Evolutionary conservation across 202 grass and related monocot genomes (phyloP), one percentile per base, ranked within the genome.

Genomic region (Bolboschoenoplectus hybrid): DNA sequence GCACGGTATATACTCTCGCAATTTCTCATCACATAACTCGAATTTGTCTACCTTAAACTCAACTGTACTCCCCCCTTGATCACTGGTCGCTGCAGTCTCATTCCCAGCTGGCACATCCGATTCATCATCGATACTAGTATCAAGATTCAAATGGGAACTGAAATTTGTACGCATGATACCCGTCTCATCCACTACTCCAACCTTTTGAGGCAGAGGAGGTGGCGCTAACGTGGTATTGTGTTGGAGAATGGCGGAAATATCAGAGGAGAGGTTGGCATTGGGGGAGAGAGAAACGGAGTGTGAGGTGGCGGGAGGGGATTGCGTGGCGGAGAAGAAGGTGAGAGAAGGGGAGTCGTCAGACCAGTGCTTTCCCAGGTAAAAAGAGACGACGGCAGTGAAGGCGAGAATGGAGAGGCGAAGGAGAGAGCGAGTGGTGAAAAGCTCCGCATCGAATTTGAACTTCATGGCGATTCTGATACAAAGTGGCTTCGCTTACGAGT

Each of bases 291-390:
- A 12, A 53, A 87, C 82, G 45, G 86, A 85, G 14, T 53, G 60
- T 11, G 89, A 43, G 6, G 55, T 68, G 64, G 20, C 43, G 5
- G 40, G 3, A 55, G 9, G n/a, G 63, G 86, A 85, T 52, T 80
- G 40, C 0, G 12, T 63, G 44, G 65, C 36, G 52, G 85, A 87
- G 81, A 90, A 90, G 67, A 90, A 90, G 38, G 72, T n/a, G 47
- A 87, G 85, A 53, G 72, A 50, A 81, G 65, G 6, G 46, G 74
- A 88, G 46, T 60, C 38, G n/a, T 85, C 85, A 20, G 74, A 87
- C 89, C 86, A 90, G 66, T 77, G 63, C 67, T 46, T 85, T 72
- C 89, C 89, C 35, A 90, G 82, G 82, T 88, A 90, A 57, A 90
- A 90, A 14, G 82, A 88, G 46, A 76, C 65, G 47, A 88, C 1